phyloP scores from a whole-genome alignment of 345 rosid species.

The Euphorbia lathyris region DNA sequence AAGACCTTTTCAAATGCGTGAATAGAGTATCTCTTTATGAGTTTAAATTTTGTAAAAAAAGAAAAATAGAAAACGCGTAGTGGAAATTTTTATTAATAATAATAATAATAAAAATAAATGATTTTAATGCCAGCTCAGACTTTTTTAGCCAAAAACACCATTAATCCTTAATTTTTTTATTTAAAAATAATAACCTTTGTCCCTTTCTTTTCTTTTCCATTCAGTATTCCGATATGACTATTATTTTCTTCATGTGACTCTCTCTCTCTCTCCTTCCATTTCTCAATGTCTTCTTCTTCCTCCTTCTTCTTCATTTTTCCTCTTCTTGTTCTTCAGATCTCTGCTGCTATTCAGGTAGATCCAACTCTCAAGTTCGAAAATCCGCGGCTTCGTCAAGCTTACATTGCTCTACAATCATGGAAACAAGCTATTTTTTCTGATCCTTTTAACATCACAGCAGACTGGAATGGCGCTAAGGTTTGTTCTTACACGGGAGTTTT shows the following conservation, averaged over 20 bases:
- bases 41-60: too few species aligned
- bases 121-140: too few species aligned
- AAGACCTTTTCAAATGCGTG: too few species aligned
- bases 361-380: slow-evolving; percentile 49
- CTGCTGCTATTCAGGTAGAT: slow-evolving; percentile 12
- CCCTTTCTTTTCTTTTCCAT: too few species aligned
- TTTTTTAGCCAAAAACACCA: too few species aligned
- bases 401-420: slow-evolving; percentile 73
- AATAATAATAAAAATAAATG: too few species aligned
- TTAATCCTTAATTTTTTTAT: too few species aligned
- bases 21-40: too few species aligned
- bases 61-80: too few species aligned
- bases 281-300: slow-evolving; percentile 33
- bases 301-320: slow-evolving; percentile 31
- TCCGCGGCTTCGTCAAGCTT: slow-evolving; percentile 51
- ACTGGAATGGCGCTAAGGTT: slow-evolving; percentile 57
- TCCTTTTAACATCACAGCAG: slow-evolving; percentile 66
- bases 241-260: slow-evolving; percentile 1
- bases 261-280: slow-evolving; percentile 5
- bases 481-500: slow-evolving; percentile 63
- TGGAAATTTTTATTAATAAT: too few species aligned
- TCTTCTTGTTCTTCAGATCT: slow-evolving; percentile 29
- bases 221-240: slow-evolving; percentile 21
- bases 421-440: slow-evolving; percentile 60
- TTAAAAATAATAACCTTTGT: too few species aligned